Evolutionary conservation across 1,139 yeast genomes (phyloP).

Genomic region (Suhomyces bolitotheri): DNA sequence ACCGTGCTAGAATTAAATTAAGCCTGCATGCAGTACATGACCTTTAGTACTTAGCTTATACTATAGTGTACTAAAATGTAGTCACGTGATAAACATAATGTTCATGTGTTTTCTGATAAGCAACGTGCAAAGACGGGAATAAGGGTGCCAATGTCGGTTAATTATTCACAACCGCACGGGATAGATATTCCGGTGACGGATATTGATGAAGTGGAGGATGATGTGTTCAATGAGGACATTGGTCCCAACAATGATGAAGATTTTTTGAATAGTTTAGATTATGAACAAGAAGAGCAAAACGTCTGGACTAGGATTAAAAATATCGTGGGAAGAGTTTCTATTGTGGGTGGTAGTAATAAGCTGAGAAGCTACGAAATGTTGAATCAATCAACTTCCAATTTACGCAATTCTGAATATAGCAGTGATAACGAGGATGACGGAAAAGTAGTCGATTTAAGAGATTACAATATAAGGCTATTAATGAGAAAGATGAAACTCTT

Average conservation of each 20-base stretch:
- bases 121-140: no score
- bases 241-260: conserved; percentile 10
- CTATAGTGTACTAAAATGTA: background rate
- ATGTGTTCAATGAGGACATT: conserved; percentile 29
- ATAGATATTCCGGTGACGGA: conserved; percentile 62
- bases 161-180: conserved; percentile 28
- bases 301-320: background rate
- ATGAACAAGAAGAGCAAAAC: conserved; percentile 16
- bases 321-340: background rate
- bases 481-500: conserved; percentile 5
- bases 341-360: background rate
- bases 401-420: background rate
- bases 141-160: conserved; percentile 21
- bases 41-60: no score
- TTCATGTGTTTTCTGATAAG: no score
- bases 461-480: conserved; percentile 24
- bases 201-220: conserved; percentile 56
- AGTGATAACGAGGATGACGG: conserved; percentile 8
- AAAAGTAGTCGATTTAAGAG: conserved; percentile 24
- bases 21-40: no score
- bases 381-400: conserved; percentile 1
- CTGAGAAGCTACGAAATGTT: conserved; percentile 15
- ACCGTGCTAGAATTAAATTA: no score
- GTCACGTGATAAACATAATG: background rate
- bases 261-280: conserved; percentile 26